Evolutionary conservation across 768 basidiomycete species (phyloP), one percentile per base, ranked within the genome.

Genomic region (Tephrocybe sp.): DNA sequence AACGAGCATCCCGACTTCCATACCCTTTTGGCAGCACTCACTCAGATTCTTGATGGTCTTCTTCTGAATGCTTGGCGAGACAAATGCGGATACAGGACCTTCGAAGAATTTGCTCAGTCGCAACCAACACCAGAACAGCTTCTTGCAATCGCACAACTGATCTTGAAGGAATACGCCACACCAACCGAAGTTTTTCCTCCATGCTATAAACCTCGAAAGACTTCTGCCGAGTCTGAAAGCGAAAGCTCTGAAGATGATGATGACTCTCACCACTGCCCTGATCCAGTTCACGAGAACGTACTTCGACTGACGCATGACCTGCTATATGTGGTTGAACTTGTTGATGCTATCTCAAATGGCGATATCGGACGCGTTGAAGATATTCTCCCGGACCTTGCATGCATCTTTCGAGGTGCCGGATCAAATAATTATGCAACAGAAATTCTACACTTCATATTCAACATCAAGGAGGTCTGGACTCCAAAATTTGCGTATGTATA

Each of bases 281-380:
- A 71, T 49, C 45, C 8, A 1, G 44, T 57, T 0, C 39, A 59
- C 23, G 24, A 53, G 0, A 74, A 74, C 37, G 42, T 61, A 2
- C 18, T 47, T 0, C 47, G 64, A 0, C 54, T 73, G 0, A 63
- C 57, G 0, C 55, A 59, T 0, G 68, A 73, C 34, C 50, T 75
- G 0, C 53, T 72, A 0, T 58, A 65, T 37, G 56, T 71, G 0
- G 3, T 49, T 0, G 67, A 71, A 40, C 60, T 73, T 1, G 50
- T 57, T 0, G 8, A 45, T 0, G 68, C 70, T 0, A 61, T 64
- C 0, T 36, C 60, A 0, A 47, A 52, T 4, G 69, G 71, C 0
- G 69, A 75, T 43, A 64, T 66, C 30, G 68, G 69, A 0, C 54
- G 58, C 0, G 41, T 73, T 0, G 65, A 74, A 46, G 66, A 67